A percentile compares a stretch with the other conserved stretches of the same genome.
Evolutionary conservation across 805 yeast genomes (phyloP).

Genomic region (Candida nemodendra): DNA sequence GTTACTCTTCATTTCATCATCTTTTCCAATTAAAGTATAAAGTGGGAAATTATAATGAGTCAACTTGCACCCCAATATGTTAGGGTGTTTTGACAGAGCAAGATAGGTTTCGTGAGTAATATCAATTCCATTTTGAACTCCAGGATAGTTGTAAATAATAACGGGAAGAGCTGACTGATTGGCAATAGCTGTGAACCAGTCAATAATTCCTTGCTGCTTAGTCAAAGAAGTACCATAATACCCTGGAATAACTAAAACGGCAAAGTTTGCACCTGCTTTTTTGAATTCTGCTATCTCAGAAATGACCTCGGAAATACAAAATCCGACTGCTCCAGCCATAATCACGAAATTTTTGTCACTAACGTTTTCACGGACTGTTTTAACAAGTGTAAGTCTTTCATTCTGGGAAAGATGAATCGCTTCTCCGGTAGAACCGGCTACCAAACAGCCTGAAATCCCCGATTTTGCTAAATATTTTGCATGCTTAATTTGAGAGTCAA

Average conservation of each 20-base stretch:
- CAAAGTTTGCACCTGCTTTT: slow-evolving; percentile 36
- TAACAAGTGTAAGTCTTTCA: slow-evolving; percentile 39
- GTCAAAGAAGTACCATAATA: slow-evolving; percentile 44
- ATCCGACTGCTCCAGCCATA: slow-evolving; percentile 48
- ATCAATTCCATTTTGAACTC: slow-evolving; percentile 39
- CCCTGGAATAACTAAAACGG: slow-evolving; percentile 42
- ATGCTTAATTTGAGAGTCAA: slow-evolving; percentile 44
- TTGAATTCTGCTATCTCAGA: slow-evolving; percentile 34
- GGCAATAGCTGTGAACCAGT: slow-evolving; percentile 42
- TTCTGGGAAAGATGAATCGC: slow-evolving; percentile 43
- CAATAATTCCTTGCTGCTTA: slow-evolving; percentile 43
- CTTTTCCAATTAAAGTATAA: slow-evolving; percentile 42
- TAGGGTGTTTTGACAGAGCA: slow-evolving; percentile 40
- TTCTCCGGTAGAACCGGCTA: slow-evolving; percentile 55
- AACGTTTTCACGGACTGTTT: slow-evolving; percentile 35
- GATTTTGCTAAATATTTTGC: slow-evolving; percentile 40
- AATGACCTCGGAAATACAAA: slow-evolving; percentile 41
- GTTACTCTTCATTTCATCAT: slow-evolving; percentile 35
- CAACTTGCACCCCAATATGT: slow-evolving; percentile 48
- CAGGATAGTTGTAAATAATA: slow-evolving; percentile 45
- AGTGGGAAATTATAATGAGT: slow-evolving; percentile 49
- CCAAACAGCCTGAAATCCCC: slow-evolving; percentile 47
- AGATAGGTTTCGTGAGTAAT: slow-evolving; percentile 37
- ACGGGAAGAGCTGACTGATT: slow-evolving; percentile 41
- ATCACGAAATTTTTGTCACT: slow-evolving; percentile 36